Percentiles rank a stretch among this genome's conserved stretches.
Evolutionary conservation across 768 basidiomycete species (phyloP).

Genomic region (Gloeophyllum trabeum): DNA sequence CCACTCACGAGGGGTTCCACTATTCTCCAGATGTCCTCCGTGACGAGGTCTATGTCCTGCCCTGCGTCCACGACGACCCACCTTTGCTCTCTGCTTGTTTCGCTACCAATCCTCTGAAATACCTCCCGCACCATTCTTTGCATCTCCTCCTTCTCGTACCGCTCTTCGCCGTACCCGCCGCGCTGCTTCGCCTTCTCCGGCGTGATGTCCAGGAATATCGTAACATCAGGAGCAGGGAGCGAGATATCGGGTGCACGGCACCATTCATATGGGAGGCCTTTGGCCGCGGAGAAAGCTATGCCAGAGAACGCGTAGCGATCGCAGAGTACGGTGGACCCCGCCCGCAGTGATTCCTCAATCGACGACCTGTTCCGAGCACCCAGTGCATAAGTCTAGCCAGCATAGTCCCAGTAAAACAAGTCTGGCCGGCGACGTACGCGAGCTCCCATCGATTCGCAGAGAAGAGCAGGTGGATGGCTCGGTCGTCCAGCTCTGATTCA

Average conservation of each 20-base stretch:
- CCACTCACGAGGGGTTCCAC: slow-evolving; percentile 28
- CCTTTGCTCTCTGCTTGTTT: slow-evolving; percentile 19
- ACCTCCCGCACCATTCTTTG: slow-evolving; percentile 52
- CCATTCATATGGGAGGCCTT: slow-evolving; percentile 69
- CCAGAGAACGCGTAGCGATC: slow-evolving; percentile 97
- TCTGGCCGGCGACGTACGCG: slow-evolving; percentile 38
- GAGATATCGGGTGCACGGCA: slow-evolving; percentile 78
- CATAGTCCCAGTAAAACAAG: background rate
- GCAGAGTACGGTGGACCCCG: slow-evolving; percentile 70
- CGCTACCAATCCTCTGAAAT: slow-evolving; percentile 46
- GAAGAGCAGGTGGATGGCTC: slow-evolving; percentile 87
- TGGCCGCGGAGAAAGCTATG: slow-evolving; percentile 74
- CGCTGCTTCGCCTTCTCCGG: slow-evolving; percentile 57
- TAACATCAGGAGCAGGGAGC: slow-evolving; percentile 83
- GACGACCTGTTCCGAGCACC: slow-evolving; percentile 34
- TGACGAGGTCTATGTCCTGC: slow-evolving; percentile 33
- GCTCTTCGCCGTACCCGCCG: slow-evolving; percentile 77
- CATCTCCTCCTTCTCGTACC: slow-evolving; percentile 76
- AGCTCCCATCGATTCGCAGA: slow-evolving; percentile 97
- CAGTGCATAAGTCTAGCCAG: background rate
- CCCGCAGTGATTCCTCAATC: slow-evolving; percentile 45
- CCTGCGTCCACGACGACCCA: slow-evolving; percentile 60
- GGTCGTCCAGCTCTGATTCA: slow-evolving; percentile 81
- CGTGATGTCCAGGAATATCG: slow-evolving; percentile 76
- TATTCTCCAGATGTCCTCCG: slow-evolving; percentile 40